Conservation (phyloP, 2,329 filamentous ascomycete species). For the Monascus ruber region DNA sequence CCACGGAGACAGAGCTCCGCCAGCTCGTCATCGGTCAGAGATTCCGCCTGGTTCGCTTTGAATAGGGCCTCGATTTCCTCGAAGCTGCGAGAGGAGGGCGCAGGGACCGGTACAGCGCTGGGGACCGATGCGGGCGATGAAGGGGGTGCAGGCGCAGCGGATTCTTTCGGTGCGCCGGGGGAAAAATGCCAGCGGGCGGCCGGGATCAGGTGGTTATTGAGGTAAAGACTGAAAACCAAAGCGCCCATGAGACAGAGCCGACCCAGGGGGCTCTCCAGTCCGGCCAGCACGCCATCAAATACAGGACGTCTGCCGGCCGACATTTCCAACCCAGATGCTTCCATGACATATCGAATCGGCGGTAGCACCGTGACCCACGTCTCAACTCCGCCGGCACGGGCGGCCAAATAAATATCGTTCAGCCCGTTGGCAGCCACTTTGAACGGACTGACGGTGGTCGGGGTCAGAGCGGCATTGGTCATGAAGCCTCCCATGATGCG, state of each 20-base stretch:
- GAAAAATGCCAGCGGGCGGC: too few relatives aligned
- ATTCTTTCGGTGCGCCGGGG: conserved; percentile 97
- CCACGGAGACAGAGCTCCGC: conserved; percentile 73
- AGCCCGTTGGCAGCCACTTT: conserved; percentile 88
- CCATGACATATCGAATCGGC: conserved; percentile 90
- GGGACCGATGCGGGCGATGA: conserved; percentile 24
- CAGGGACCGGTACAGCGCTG: conserved; percentile 25
- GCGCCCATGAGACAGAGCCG: too few relatives aligned
- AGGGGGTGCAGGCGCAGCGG: conserved; percentile 45
- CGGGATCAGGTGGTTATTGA: too few relatives aligned
- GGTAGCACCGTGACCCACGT: conserved; percentile 76
- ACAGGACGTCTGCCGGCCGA: conserved; percentile 24
- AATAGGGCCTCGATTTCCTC: conserved; percentile 68
- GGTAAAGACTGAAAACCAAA: too few relatives aligned
- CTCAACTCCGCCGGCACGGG: conserved; percentile 54
- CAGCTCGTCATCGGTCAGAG: conserved; percentile 76
- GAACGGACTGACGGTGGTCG: conserved; percentile 83
- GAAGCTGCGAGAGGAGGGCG: conserved; percentile 43
- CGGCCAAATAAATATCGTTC: conserved; percentile 62
- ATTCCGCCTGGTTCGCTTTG: conserved; percentile 62
- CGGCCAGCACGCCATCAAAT: conserved; percentile 47
- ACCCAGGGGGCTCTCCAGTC: conserved; percentile 68
- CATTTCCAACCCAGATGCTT: conserved; percentile 45
- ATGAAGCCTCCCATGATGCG: conserved; percentile 43
- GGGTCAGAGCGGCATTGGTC: conserved; percentile 53